Conservation (phyloP, 2,329 filamentous ascomycete species). For the Penicillium expansum region DNA sequence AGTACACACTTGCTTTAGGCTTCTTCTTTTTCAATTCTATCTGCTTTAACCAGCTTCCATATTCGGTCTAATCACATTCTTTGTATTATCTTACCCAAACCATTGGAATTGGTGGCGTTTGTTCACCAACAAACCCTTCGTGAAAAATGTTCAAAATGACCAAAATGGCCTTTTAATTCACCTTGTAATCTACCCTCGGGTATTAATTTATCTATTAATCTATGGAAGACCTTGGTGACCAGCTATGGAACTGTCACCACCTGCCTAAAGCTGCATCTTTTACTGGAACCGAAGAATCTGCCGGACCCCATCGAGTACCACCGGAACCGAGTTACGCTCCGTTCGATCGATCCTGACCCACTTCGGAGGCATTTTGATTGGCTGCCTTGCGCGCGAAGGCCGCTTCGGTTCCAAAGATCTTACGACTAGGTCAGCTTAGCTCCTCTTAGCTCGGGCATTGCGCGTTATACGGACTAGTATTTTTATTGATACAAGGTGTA, state of each 20-base stretch:
- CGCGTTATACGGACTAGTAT: not conserved
- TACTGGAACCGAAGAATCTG: not conserved
- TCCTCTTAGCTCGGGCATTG: not conserved
- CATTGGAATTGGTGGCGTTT: not conserved
- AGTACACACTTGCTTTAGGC: not conserved
- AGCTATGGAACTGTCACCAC: not conserved
- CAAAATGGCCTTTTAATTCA: not conserved
- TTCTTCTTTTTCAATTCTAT: not conserved
- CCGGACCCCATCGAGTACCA: not conserved
- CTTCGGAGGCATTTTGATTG: not conserved
- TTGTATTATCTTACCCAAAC: not conserved
- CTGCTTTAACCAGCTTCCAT: too few species aligned
- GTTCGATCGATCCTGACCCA: constrained; percentile 10
- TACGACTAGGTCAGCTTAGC: not conserved
- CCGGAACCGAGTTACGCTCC: constrained; percentile 7
- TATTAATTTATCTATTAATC: too few species aligned
- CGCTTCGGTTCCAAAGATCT: not conserved
- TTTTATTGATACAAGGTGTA: not conserved
- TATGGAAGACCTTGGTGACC: not conserved
- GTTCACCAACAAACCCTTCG: not conserved
- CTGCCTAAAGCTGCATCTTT: constrained; percentile 11
- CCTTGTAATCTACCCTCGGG: too few species aligned
- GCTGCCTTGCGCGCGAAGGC: not conserved
- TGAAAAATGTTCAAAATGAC: not conserved
- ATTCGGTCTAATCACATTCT: too few species aligned